Evolutionary conservation across 805 yeast species (phyloP).

Genomic region (Schwanniomyces occidentalis): DNA sequence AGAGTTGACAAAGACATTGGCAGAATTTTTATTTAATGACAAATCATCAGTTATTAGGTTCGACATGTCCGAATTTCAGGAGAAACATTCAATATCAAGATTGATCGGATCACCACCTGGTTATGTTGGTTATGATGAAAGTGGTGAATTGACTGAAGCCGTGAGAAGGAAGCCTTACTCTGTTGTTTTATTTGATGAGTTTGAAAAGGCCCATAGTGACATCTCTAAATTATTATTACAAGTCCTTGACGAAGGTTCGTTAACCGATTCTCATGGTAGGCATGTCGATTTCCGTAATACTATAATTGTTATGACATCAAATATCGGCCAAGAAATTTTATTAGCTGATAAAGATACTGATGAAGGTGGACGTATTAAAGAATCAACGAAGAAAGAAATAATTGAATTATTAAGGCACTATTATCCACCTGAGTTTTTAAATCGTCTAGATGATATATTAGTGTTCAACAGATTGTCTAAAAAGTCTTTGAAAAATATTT

Average conservation of each 20-base stretch:
- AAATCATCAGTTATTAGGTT: conserved; percentile 84
- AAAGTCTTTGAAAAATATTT: conserved; percentile 70
- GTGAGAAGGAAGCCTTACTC: conserved; percentile 94
- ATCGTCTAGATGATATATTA: conserved; percentile 90
- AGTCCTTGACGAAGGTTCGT: conserved; percentile 91
- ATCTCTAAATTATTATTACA: conserved; percentile 88
- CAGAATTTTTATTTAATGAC: conserved; percentile 89
- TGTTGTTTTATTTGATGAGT: conserved; percentile 90
- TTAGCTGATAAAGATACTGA: conserved; percentile 61
- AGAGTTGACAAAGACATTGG: conserved; percentile 88
- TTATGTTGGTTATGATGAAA: conserved; percentile 92
- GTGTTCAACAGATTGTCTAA: conserved; percentile 90
- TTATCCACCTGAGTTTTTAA: conserved; percentile 94
- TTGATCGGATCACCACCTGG: conserved; percentile 98
- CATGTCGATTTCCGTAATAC: conserved; percentile 93
- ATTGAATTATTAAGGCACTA: conserved; percentile 63
- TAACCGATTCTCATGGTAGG: conserved; percentile 94
- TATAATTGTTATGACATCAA: conserved; percentile 93
- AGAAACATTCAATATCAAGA: conserved; percentile 85
- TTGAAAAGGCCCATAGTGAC: conserved; percentile 96
- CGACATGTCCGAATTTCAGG: conserved; percentile 98
- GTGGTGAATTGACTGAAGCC: conserved; percentile 96
- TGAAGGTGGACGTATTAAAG: conserved; percentile 60
- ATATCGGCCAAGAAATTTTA: conserved; percentile 90
- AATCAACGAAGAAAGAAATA: conserved; percentile 56